Conservation (phyloP, 164 flowering plant species). For the Umbellularia californica region DNA sequence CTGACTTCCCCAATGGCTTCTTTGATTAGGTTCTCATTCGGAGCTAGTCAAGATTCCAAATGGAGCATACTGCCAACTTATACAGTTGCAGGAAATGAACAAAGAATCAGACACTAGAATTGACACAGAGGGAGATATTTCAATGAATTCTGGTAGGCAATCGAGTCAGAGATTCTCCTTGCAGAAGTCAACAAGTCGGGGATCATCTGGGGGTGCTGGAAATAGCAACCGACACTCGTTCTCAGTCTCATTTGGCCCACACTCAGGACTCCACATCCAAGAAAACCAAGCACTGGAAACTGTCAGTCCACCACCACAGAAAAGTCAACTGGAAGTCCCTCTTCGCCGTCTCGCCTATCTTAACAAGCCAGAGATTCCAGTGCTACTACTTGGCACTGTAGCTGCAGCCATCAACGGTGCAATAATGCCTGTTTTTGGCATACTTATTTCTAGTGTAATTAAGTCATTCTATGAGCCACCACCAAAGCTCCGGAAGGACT, state of each 20-base stretch:
- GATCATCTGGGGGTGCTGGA: slow-evolving; percentile 27
- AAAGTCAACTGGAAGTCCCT: slow-evolving; percentile 16
- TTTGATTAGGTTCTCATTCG: slow-evolving; percentile 38
- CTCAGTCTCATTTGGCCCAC: slow-evolving; percentile 24
- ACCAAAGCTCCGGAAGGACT: slow-evolving; percentile 27
- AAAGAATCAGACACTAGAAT: slow-evolving; percentile 12
- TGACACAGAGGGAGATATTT: slow-evolving; percentile 20
- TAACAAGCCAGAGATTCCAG: slow-evolving; percentile 43
- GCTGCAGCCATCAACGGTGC: slow-evolving; percentile 34
- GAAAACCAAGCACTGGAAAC: slow-evolving; percentile 7
- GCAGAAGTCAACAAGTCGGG: slow-evolving; percentile 20
- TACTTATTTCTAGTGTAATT: slow-evolving; percentile 31
- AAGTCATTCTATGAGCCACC: slow-evolving; percentile 29
- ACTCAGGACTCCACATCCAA: slow-evolving; percentile 11
- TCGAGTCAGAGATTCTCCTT: slow-evolving; percentile 20
- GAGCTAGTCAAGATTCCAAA: slow-evolving; percentile 35
- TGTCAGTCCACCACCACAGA: background rate
- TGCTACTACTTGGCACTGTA: slow-evolving; percentile 30
- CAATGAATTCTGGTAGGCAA: slow-evolving; percentile 16
- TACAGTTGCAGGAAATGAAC: slow-evolving; percentile 39
- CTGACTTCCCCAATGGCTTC: background rate
- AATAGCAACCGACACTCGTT: slow-evolving; percentile 27
- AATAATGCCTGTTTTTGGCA: slow-evolving; percentile 33
- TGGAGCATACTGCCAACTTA: slow-evolving; percentile 47
- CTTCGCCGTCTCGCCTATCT: slow-evolving; percentile 37